Evolutionary conservation across 306 rosid species (phyloP).

Genomic region (Canavalia ensiformis): DNA sequence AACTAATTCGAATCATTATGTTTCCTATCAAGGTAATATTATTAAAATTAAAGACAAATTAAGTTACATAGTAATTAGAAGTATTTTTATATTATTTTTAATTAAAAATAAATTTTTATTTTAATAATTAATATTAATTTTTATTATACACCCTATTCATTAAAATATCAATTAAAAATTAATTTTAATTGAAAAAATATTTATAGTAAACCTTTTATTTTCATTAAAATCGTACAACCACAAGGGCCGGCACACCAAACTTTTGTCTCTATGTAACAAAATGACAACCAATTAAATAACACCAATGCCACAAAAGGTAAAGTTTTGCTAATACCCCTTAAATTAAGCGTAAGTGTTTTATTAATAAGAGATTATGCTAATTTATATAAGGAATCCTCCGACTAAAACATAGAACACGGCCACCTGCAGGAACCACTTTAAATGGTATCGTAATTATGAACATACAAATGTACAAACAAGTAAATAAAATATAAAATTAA

Average conservation of each 20-base stretch:
- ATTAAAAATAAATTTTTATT: too few relatives aligned
- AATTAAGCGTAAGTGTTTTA: background rate
- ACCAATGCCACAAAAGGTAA: constrained; percentile 36
- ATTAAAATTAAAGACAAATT: background rate
- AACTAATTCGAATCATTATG: background rate
- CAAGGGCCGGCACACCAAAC: background rate
- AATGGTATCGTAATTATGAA: constrained; percentile 32
- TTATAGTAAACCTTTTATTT: too few relatives aligned
- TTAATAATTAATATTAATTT: too few relatives aligned
- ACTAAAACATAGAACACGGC: constrained; percentile 37
- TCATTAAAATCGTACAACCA: background rate
- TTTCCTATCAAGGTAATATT: background rate
- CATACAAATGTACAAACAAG: constrained; percentile 20
- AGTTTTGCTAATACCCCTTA: constrained; percentile 13
- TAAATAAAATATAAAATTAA: background rate
- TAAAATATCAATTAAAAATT: too few relatives aligned
- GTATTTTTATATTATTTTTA: too few relatives aligned
- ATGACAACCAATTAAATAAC: constrained; percentile 2
- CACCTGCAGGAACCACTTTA: constrained; percentile 56
- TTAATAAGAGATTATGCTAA: background rate
- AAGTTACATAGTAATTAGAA: too few relatives aligned
- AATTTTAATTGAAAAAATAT: too few relatives aligned
- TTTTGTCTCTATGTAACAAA: constrained; percentile 11
- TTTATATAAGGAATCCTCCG: constrained; percentile 2
- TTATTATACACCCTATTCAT: too few relatives aligned